Percentiles rank a stretch among this genome's conserved stretches.
phyloP scores from a whole-genome alignment of 768 basidiomycete species.

The Suillus subluteus region DNA sequence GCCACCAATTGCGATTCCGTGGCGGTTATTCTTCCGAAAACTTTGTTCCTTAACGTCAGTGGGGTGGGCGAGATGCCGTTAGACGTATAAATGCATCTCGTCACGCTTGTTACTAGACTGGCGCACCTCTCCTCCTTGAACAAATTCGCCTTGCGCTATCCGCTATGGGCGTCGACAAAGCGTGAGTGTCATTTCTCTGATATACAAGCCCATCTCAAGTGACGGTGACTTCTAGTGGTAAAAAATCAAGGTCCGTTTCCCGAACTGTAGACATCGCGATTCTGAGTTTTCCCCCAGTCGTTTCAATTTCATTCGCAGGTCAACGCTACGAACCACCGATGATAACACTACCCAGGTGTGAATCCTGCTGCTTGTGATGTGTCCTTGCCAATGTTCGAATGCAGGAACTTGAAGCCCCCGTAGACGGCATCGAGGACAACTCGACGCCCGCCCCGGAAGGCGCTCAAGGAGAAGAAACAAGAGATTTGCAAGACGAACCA shows the following conservation, averaged over 20 bases:
- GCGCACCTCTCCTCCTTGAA: background rate
- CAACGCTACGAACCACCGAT: background rate
- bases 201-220: background rate
- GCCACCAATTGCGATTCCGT: background rate
- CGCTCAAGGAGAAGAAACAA: background rate
- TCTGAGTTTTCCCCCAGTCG: background rate
- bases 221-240: background rate
- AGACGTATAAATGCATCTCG: background rate
- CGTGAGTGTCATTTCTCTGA: background rate
- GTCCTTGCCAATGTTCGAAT: background rate
- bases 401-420: background rate
- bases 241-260: constrained; percentile 2
- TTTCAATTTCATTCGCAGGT: constrained; percentile 1
- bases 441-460: background rate
- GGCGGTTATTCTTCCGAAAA: background rate
- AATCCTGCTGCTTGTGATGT: too few species aligned
- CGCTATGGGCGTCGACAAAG: constrained; percentile 2
- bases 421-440: background rate
- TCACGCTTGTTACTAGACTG: too few species aligned
- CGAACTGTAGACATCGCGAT: background rate
- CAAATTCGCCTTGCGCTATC: background rate
- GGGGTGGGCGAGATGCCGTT: background rate
- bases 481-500: background rate
- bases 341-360: background rate
- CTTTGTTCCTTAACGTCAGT: constrained; percentile 1